A percentile compares a stretch with the other conserved stretches of the same genome.
phyloP scores from a whole-genome alignment of 768 basidiomycete species.

The Gymnopilus junonius region DNA sequence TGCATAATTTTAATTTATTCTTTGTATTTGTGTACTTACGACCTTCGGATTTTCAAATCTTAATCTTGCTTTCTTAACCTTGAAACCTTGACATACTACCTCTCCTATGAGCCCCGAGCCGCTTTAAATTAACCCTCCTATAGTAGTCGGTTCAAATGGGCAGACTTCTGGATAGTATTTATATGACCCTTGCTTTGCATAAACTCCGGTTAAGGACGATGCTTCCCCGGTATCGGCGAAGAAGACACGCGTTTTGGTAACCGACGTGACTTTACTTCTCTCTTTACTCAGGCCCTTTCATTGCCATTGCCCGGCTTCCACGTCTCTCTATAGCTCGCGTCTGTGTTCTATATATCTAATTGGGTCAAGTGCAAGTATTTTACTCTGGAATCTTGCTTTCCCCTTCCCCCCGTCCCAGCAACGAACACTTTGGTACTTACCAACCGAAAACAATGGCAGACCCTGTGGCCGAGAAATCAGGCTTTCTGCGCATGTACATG shows the following conservation, averaged over 20 bases:
- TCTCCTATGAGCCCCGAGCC: neutral
- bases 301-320: constrained; percentile 10
- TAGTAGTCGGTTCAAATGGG: neutral
- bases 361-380: neutral
- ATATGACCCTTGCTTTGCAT: neutral
- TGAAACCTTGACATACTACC: no score
- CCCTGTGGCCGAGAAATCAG: constrained; percentile 75
- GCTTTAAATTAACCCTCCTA: neutral
- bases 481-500: constrained; percentile 86
- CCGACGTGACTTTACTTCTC: constrained; percentile 8
- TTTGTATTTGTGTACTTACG: constrained; percentile 1
- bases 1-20: constrained; percentile 1
- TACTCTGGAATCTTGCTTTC: neutral
- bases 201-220: neutral
- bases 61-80: neutral
- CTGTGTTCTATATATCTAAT: neutral
- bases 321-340: constrained; percentile 4
- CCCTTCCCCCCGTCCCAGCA: neutral
- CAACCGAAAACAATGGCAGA: constrained; percentile 52
- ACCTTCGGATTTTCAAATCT: neutral
- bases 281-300: constrained; percentile 10
- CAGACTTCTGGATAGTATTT: neutral
- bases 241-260: neutral
- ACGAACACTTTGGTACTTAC: neutral
- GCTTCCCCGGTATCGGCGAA: neutral